Evolutionary conservation across 2,329 filamentous ascomycete genomes (phyloP).

Genomic region (Xylariomycetidae sp.): DNA sequence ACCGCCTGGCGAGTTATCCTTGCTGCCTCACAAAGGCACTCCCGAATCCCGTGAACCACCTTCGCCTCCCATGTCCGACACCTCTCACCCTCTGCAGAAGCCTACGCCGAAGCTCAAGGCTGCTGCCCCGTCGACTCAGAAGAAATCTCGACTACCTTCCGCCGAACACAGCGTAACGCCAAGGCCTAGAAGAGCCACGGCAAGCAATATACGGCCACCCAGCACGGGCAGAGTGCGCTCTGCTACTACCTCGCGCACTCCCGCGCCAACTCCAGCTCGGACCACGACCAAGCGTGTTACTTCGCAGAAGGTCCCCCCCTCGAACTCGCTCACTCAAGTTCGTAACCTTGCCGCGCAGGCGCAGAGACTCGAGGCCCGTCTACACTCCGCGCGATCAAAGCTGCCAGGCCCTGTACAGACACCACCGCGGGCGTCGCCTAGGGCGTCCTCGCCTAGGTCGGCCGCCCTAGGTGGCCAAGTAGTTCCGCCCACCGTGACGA

Average conservation of each 20-base stretch:
- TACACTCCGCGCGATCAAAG: conserved; percentile 86
- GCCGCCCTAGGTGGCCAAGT: conserved; percentile 28
- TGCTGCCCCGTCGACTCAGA: conserved; percentile 27
- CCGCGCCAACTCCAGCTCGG: conserved; percentile 47
- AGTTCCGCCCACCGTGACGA: conserved; percentile 53
- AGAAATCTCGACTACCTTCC: conserved; percentile 49
- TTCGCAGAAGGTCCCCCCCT: conserved; percentile 47
- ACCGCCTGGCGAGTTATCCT: conserved; percentile 67
- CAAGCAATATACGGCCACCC: conserved; percentile 31
- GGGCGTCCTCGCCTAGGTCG: conserved; percentile 31
- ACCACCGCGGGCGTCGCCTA: conserved; percentile 75
- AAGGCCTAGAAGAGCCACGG: conserved; percentile 38
- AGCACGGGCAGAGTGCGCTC: conserved; percentile 37
- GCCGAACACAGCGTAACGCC: conserved; percentile 48
- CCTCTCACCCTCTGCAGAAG: conserved; percentile 50
- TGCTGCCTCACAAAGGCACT: conserved; percentile 43
- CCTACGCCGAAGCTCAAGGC: conserved; percentile 38
- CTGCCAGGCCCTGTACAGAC: conserved; percentile 75
- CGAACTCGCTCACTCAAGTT: conserved; percentile 81
- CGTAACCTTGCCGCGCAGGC: conserved; percentile 92
- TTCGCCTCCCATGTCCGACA: conserved; percentile 88
- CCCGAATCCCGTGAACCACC: conserved; percentile 75
- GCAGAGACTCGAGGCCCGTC: conserved; percentile 89
- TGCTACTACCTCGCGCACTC: conserved; percentile 42
- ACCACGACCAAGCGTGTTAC: conserved; percentile 37